phyloP scores from a whole-genome alignment of 2,329 filamentous ascomycete species.

The Fusarium pseudoanthophilum region DNA sequence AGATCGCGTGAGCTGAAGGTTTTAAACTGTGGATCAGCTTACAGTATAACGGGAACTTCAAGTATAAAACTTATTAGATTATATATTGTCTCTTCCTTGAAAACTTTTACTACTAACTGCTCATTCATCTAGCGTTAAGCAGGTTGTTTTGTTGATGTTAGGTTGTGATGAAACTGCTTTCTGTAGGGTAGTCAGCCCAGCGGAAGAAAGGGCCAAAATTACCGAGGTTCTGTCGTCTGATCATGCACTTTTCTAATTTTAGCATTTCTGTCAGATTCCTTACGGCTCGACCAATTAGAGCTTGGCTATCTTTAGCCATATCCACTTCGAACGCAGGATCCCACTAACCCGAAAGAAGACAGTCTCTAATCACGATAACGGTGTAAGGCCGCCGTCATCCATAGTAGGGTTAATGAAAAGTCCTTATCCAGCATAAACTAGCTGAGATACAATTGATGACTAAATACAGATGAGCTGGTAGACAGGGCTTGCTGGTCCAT shows the following conservation, averaged over 20 bases:
- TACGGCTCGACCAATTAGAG: background rate
- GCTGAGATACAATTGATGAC: background rate
- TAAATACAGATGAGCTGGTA: no score
- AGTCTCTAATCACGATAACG: background rate
- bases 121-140: accelerated
- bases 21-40: accelerated
- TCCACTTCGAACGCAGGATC: background rate
- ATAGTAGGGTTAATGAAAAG: no score
- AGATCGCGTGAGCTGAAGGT: accelerated
- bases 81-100: background rate
- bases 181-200: background rate
- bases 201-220: background rate
- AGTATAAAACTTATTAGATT: background rate
- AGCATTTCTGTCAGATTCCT: background rate
- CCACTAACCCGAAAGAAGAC: background rate
- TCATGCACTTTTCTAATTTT: background rate
- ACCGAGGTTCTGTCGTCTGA: background rate
- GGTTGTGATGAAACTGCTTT: accelerated
- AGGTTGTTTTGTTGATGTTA: background rate
- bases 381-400: no score
- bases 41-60: accelerated
- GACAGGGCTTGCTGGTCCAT: accelerated
- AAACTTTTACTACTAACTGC: accelerated
- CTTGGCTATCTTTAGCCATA: background rate
- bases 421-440: no score